phyloP scores from a whole-genome alignment of 1,284 basidiomycete species.

The Tetrapyrgos nigripes region DNA sequence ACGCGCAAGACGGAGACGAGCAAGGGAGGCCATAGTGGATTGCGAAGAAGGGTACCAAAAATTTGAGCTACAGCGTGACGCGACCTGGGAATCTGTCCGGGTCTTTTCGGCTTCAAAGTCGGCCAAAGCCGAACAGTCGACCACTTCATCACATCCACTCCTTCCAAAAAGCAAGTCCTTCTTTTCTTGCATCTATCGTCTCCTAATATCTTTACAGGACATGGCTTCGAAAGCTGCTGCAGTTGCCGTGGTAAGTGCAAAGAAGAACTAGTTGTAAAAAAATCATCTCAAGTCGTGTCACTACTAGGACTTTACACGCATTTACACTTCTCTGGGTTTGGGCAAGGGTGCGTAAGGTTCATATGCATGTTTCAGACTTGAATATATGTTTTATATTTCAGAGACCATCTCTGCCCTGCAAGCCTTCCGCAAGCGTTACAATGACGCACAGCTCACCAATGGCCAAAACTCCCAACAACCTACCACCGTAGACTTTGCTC shows the following conservation, averaged over 20 bases:
- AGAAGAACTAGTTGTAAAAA: slow-evolving; percentile 1
- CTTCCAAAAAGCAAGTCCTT: slow-evolving; percentile 2
- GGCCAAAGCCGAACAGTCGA: not conserved
- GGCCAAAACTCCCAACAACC: slow-evolving; percentile 75
- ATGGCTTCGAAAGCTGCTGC: slow-evolving; percentile 88
- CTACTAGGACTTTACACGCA: slow-evolving; percentile 87
- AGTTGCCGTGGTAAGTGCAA: slow-evolving; percentile 72
- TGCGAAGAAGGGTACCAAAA: not conserved
- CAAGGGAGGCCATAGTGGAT: slow-evolving; percentile 15
- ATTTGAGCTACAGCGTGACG: too few species aligned
- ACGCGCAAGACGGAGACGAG: slow-evolving; percentile 14
- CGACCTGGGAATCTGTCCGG: too few species aligned
- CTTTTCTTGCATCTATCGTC: not conserved
- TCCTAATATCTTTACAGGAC: slow-evolving; percentile 12
- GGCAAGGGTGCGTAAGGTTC: slow-evolving; percentile 75
- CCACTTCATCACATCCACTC: slow-evolving; percentile 1
- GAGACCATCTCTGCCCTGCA: slow-evolving; percentile 91
- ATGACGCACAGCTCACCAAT: slow-evolving; percentile 85
- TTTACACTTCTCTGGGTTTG: slow-evolving; percentile 90
- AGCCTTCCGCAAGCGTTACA: slow-evolving; percentile 96
- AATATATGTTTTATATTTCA: slow-evolving; percentile 37
- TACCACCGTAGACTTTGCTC: slow-evolving; percentile 85
- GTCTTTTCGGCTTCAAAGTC: not conserved
- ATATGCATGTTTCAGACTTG: not conserved
- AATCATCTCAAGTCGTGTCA: slow-evolving; percentile 13